phyloP scores from a whole-genome alignment of 345 rosid genomes.

The Acer saccharum region DNA sequence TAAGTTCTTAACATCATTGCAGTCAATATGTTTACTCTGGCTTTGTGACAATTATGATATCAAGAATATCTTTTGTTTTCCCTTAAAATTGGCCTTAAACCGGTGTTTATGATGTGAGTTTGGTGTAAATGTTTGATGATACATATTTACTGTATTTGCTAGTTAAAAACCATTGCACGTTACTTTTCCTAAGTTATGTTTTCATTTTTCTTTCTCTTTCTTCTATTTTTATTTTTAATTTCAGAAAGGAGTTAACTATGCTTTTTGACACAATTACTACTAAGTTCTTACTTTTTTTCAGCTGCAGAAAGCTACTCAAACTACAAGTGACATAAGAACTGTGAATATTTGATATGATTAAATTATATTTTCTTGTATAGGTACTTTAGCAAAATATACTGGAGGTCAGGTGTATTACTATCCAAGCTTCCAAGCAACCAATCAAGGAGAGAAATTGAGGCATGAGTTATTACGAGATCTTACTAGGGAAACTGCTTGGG shows the following conservation, averaged over 20 bases:
- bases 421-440: constrained; percentile 78
- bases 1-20: background rate
- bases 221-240: background rate
- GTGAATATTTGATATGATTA: constrained; percentile 1
- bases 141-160: background rate
- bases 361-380: constrained; percentile 37
- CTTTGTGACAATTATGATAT: background rate
- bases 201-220: background rate
- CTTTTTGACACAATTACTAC: background rate
- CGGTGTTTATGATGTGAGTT: background rate
- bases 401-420: constrained; percentile 96
- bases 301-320: background rate
- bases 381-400: constrained; percentile 92
- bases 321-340: background rate
- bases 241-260: background rate
- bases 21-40: background rate
- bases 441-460: constrained; percentile 81
- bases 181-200: background rate
- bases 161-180: background rate
- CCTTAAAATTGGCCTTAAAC: background rate
- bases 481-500: constrained; percentile 99
- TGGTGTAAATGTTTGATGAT: background rate
- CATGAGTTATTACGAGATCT: constrained; percentile 93
- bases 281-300: background rate
- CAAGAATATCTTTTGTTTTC: background rate